Percentiles rank a stretch among this genome's conserved stretches.
Evolutionary conservation across 768 basidiomycete species (phyloP).

Genomic region (Cytidiella melzeri): DNA sequence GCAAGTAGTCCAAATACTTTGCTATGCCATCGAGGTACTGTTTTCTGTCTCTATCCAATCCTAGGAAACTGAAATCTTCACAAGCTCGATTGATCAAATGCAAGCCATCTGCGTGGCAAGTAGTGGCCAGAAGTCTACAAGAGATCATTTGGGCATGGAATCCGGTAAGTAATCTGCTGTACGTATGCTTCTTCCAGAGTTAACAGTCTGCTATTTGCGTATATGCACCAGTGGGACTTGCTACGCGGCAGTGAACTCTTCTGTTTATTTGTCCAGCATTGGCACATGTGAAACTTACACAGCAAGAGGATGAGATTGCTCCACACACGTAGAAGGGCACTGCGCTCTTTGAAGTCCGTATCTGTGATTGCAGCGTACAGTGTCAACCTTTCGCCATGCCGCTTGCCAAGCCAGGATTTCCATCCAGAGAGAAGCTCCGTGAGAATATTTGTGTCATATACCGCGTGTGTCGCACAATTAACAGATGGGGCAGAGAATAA

Average conservation of each 20-base stretch:
- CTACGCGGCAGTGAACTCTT: neutral
- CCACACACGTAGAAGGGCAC: conserved; percentile 26
- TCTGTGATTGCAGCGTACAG: conserved; percentile 25
- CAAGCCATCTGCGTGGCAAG: neutral
- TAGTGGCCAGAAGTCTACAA: conserved; percentile 1
- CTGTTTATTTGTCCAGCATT: conserved; percentile 11
- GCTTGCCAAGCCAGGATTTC: conserved; percentile 14
- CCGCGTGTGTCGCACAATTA: conserved; percentile 19
- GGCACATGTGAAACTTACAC: conserved; percentile 32
- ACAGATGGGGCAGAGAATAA: conserved; percentile 27
- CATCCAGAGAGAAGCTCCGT: conserved; percentile 22
- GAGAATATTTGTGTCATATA: conserved; percentile 23
- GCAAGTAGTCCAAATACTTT: conserved; percentile 21
- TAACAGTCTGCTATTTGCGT: neutral
- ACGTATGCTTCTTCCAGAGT: conserved; percentile 2
- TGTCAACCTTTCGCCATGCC: conserved; percentile 14
- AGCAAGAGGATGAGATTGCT: conserved; percentile 26
- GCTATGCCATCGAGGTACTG: neutral
- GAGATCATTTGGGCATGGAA: neutral
- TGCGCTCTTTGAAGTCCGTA: conserved; percentile 29
- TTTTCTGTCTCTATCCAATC: neutral
- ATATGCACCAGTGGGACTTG: neutral
- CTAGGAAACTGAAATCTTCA: neutral
- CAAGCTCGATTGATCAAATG: neutral
- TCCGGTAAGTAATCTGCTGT: neutral